A percentile compares a stretch with the other conserved stretches of the same genome.
These are phyloP conservation scores for Stagonosporopsis tanaceti DNA, from an alignment of 2,329 filamentous ascomycete genomes.

Conservation along the genomic window DNA sequence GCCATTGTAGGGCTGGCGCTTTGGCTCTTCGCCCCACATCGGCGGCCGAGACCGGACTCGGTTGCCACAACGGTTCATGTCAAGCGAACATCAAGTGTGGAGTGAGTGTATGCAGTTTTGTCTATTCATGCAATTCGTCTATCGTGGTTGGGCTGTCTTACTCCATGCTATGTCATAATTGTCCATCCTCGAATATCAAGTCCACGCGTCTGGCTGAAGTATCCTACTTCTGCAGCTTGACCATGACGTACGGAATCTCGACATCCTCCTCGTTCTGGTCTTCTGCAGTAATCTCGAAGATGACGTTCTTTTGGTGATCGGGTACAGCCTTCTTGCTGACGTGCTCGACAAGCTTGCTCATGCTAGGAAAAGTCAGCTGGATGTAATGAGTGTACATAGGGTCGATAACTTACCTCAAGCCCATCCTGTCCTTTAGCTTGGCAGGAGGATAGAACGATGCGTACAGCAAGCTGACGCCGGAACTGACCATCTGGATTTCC, in stretches of 20 bases:
- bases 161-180: not conserved
- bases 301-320: constrained; percentile 90
- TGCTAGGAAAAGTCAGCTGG: constrained; percentile 60
- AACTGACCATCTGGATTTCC: constrained; percentile 90
- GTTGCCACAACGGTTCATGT: not conserved
- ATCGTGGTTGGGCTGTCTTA: constrained; percentile 2
- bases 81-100: not conserved
- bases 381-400: not conserved
- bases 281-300: constrained; percentile 92
- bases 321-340: constrained; percentile 94
- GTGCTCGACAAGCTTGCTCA: constrained; percentile 85
- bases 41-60: constrained; percentile 14
- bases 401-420: constrained; percentile 66
- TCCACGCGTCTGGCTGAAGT: not conserved
- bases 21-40: constrained; percentile 29
- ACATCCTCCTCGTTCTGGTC: constrained; percentile 91
- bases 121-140: constrained; percentile 21
- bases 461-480: constrained; percentile 94
- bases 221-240: constrained; percentile 64
- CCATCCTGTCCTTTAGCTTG: constrained; percentile 81
- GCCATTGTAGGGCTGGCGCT: constrained; percentile 33
- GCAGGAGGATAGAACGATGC: constrained; percentile 89
- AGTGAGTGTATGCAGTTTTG: not conserved
- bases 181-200: not conserved
- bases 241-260: constrained; percentile 95